A percentile compares a stretch with the other conserved stretches of the same genome.
phyloP scores from a whole-genome alignment of 257 asterid genomes.

The Solanum boliviense region DNA sequence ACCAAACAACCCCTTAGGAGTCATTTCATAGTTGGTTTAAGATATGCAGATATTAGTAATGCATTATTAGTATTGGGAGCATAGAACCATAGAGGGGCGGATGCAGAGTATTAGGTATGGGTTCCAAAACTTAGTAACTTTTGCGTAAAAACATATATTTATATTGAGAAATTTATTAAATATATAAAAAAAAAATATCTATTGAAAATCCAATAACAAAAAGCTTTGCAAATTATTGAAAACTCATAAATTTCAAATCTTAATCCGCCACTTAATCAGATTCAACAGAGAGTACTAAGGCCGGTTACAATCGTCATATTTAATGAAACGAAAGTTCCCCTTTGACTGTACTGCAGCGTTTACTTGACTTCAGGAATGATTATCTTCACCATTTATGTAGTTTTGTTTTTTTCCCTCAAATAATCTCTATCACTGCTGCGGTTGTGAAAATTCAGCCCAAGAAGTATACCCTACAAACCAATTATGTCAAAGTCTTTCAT shows the following conservation, averaged over 20 bases:
- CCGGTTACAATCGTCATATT: neutral
- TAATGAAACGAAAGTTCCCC: neutral
- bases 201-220: neutral
- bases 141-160: neutral
- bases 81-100: too few relatives aligned
- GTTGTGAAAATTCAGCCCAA: neutral
- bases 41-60: neutral
- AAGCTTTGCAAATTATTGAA: neutral
- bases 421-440: neutral
- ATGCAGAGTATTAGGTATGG: neutral
- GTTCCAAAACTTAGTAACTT: neutral
- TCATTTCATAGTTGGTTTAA: neutral
- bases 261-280: neutral
- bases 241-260: neutral
- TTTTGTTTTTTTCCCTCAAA: neutral
- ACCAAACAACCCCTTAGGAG: neutral
- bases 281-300: neutral
- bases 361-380: neutral
- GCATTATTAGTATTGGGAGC: too few relatives aligned
- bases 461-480: neutral
- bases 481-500: neutral
- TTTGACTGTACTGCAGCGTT: neutral
- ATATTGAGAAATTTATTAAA: neutral
- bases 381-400: neutral
- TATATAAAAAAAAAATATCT: neutral